Percentiles rank a stretch among this genome's conserved stretches.
These are phyloP conservation scores for Phytophthora chlamydospora DNA, from an alignment of 352 stramenopile species.

Conservation along the genomic window DNA sequence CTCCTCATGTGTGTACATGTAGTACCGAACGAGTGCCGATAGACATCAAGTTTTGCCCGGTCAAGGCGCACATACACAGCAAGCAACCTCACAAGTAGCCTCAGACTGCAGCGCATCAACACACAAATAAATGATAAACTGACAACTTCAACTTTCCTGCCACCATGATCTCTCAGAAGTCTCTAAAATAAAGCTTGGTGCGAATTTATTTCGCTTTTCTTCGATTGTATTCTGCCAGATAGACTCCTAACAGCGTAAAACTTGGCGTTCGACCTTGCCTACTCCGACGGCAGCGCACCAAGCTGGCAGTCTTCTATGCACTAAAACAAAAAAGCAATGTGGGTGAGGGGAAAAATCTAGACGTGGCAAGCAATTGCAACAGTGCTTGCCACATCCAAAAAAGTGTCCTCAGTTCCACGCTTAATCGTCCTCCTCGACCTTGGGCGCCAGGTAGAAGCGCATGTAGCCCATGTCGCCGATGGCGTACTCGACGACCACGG, in stretches of 20 bases:
- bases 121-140: too few species aligned
- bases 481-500: constrained; percentile 98
- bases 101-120: too few species aligned
- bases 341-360: background rate
- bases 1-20: too few species aligned
- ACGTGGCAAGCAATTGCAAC: constrained; percentile 2
- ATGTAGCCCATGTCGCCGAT: constrained; percentile 98
- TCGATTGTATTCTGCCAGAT: constrained; percentile 12
- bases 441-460: constrained; percentile 99
- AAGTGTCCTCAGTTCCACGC: background rate
- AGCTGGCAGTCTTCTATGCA: constrained; percentile 26
- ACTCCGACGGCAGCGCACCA: constrained; percentile 4
- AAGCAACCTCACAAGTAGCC: too few species aligned
- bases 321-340: constrained; percentile 20
- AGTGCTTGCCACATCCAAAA: background rate
- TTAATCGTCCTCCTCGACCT: constrained; percentile 99
- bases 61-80: too few species aligned
- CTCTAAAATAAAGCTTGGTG: constrained; percentile 9
- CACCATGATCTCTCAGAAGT: constrained; percentile 3
- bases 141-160: background rate
- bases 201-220: constrained; percentile 16
- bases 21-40: too few species aligned
- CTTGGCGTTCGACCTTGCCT: background rate
- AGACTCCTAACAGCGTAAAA: too few species aligned
- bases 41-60: too few species aligned